A percentile compares a stretch with the other conserved stretches of the same genome.
These are phyloP conservation scores for Cladochytrium replicatum DNA, from an alignment of 192 early-diverging fungal genomes.

Conservation along the genomic window DNA sequence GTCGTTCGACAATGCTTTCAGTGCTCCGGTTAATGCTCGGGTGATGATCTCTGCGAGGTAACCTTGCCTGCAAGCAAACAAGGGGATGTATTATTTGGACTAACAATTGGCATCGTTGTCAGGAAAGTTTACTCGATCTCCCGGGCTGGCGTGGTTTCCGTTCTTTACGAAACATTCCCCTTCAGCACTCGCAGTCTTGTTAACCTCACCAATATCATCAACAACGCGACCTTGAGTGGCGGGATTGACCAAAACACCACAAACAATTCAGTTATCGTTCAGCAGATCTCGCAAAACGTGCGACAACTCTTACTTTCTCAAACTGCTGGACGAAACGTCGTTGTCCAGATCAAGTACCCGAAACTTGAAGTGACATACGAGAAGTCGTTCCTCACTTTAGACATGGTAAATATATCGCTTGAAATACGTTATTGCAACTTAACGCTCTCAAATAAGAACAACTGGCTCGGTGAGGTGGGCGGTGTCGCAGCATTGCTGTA, in stretches of 20 bases:
- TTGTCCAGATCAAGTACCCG: conserved; percentile 36
- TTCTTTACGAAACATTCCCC: no score
- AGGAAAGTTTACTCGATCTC: no score
- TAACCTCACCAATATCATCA: not conserved
- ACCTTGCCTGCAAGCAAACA: no score
- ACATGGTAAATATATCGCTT: conserved; percentile 39
- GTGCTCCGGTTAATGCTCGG: no score
- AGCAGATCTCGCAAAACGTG: not conserved
- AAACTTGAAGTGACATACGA: conserved; percentile 31
- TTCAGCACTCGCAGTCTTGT: conserved; percentile 5
- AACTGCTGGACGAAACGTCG: no score
- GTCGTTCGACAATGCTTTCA: no score
- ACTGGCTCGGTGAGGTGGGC: conserved; percentile 39
- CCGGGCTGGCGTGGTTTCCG: no score
- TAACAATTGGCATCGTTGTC: no score
- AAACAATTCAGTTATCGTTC: not conserved
- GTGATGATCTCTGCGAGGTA: no score
- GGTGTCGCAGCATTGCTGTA: not conserved
- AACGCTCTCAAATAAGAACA: no score
- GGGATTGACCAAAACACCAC: not conserved
- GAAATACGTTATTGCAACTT: no score
- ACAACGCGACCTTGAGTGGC: not conserved
- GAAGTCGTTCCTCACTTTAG: conserved; percentile 29
- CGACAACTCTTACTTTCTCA: conserved; percentile 6
- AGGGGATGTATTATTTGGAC: no score